Evolutionary conservation across 2,329 filamentous ascomycete genomes (phyloP).

Genomic region (Raffaelea arxii): DNA sequence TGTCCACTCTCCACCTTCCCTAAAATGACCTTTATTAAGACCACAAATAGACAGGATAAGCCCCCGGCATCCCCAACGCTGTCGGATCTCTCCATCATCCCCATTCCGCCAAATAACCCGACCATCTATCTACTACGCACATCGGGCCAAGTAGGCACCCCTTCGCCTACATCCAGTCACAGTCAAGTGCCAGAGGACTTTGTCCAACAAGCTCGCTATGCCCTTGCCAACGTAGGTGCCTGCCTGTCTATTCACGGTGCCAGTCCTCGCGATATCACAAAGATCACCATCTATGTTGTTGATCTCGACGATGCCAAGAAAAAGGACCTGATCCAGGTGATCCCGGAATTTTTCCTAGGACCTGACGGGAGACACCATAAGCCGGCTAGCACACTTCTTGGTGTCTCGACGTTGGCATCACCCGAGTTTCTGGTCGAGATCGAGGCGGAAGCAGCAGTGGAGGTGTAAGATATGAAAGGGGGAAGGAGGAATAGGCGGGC

Average conservation of each 20-base stretch:
- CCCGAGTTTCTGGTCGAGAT: conserved; percentile 2
- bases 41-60: too few relatives aligned
- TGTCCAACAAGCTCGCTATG: background rate
- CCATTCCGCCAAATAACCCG: background rate
- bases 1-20: too few relatives aligned
- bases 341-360: conserved; percentile 2
- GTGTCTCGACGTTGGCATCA: conserved; percentile 1
- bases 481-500: too few relatives aligned
- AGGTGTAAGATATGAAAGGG: too few relatives aligned
- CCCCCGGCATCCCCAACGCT: too few relatives aligned
- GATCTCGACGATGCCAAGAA: background rate
- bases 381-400: conserved; percentile 1
- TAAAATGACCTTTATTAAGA: too few relatives aligned
- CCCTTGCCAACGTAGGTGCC: background rate
- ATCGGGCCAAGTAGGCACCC: conserved; percentile 2
- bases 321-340: background rate
- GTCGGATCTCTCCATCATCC: conserved; percentile 2
- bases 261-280: conserved; percentile 1
- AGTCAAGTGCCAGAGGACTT: background rate
- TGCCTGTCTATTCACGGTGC: conserved; percentile 1
- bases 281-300: conserved; percentile 2
- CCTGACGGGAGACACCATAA: background rate
- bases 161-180: background rate
- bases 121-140: conserved; percentile 1
- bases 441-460: conserved; percentile 4